Evolutionary conservation across 768 basidiomycete genomes (phyloP), one percentile per base, ranked within the genome.

Genomic region (Infundibulicybe gibba): DNA sequence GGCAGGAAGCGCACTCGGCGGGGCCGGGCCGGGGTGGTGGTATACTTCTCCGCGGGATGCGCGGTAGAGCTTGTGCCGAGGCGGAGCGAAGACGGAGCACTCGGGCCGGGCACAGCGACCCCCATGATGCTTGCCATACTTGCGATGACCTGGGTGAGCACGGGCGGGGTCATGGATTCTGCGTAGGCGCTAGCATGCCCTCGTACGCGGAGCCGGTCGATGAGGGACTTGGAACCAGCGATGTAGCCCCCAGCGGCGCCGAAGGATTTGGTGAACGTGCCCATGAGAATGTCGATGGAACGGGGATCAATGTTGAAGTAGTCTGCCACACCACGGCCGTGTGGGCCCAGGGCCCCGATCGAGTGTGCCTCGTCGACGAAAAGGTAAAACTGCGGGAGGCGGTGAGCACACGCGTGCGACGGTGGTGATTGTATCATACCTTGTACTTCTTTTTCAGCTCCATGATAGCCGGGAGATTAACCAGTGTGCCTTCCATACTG

Each of bases 101-200:
- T n/a, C 21, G 58, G 15, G 31, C 71, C 56, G 9, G 73, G 61
- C 5, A 70, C 50, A 10, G 76, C 61, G 49, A 92, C 66, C 21
- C 95, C 95, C 94, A 97, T 97, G 69, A 99, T 97, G 54, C 90
- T 92, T 0, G 86, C 90, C 90, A 95, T 97, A 51, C 88, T 88
- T 2, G 95, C 81, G 42, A 94, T 69, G 56, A 98, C 74, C 65
- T 99, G 97, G 14, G 88, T 89, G 25, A 97, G 74, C 41, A 99
- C 91, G 0, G 93, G 80, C 0, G 95, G 95, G 0, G 90, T 68
- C 79, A 95, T 94, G 1, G 90, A 69, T 67, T 99, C 95, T 3
- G 91, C 88, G 59, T 98, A 97, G 16, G 82, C 63, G 30, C 87
- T 85, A 0, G 90, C 81, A 62, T 95, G 85, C 1, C 89, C 89